Conservation (phyloP, 495 filamentous ascomycete genomes). For the Daldinia caldariorum region DNA sequence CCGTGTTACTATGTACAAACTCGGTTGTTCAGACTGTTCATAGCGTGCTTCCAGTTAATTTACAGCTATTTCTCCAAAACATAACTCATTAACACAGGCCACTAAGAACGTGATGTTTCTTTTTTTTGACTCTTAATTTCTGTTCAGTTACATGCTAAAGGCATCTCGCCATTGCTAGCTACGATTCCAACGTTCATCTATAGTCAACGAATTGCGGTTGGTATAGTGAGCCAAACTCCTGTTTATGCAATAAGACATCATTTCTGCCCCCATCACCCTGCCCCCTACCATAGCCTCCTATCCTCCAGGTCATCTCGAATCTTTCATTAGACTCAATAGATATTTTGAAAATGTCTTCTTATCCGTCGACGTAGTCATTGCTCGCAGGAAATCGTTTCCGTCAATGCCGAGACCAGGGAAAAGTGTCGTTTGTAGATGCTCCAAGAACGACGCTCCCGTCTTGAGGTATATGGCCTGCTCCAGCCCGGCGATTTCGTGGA, state of each 20-base stretch:
- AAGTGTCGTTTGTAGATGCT: conserved; percentile 58
- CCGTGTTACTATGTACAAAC: background rate
- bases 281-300: background rate
- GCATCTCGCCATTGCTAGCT: conserved; percentile 33
- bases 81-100: background rate
- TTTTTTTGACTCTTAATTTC: background rate
- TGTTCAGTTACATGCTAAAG: conserved; percentile 19
- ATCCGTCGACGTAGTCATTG: conserved; percentile 60
- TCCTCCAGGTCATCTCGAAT: conserved; percentile 42
- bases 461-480: conserved; percentile 90
- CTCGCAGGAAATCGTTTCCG: conserved; percentile 59
- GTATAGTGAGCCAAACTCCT: conserved; percentile 43
- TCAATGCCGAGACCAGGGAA: conserved; percentile 61
- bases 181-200: conserved; percentile 37
- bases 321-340: conserved; percentile 56
- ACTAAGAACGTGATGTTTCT: background rate
- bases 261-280: conserved; percentile 9
- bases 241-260: conserved; percentile 37
- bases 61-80: background rate
- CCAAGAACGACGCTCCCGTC: conserved; percentile 70
- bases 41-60: background rate
- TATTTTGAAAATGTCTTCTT: conserved; percentile 60
- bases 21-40: background rate
- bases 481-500: conserved; percentile 82
- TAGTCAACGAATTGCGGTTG: conserved; percentile 33